Conservation (phyloP, 768 basidiomycete genomes). For the Macrolepiota fuliginosa region DNA sequence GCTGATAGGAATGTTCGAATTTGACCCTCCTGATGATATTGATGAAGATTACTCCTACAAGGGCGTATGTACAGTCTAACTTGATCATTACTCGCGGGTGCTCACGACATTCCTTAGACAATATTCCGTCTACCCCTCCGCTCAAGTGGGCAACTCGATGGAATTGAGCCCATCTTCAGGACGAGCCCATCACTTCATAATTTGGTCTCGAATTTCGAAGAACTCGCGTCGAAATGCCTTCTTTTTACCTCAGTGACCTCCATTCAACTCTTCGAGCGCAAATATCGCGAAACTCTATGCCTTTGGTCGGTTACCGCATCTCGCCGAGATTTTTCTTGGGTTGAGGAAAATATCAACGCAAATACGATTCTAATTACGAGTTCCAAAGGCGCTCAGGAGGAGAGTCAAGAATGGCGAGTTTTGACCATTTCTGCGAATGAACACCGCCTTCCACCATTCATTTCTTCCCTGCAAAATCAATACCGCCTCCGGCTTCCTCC, state of each 20-base stretch:
- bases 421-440: neutral
- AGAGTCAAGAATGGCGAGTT: constrained; percentile 4
- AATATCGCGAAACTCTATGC: constrained; percentile 3
- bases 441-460: neutral
- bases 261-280: constrained; percentile 26
- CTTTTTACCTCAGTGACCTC: constrained; percentile 35
- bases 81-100: neutral
- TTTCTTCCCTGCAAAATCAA: neutral
- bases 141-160: constrained; percentile 20
- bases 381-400: neutral
- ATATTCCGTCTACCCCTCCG: constrained; percentile 47
- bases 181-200: constrained; percentile 19
- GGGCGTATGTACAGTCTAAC: neutral
- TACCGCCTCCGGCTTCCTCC: neutral
- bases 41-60: neutral
- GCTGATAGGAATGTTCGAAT: constrained; percentile 37
- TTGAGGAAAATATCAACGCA: neutral
- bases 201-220: constrained; percentile 30
- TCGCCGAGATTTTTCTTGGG: constrained; percentile 8
- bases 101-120: constrained; percentile 29
- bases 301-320: constrained; percentile 25
- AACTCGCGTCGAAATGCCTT: constrained; percentile 32
- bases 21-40: constrained; percentile 16
- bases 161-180: constrained; percentile 19
- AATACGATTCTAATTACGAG: neutral